Evolutionary conservation across 331 rosid genomes (phyloP).

Genomic region (Rhamnella rubrinervis): DNA sequence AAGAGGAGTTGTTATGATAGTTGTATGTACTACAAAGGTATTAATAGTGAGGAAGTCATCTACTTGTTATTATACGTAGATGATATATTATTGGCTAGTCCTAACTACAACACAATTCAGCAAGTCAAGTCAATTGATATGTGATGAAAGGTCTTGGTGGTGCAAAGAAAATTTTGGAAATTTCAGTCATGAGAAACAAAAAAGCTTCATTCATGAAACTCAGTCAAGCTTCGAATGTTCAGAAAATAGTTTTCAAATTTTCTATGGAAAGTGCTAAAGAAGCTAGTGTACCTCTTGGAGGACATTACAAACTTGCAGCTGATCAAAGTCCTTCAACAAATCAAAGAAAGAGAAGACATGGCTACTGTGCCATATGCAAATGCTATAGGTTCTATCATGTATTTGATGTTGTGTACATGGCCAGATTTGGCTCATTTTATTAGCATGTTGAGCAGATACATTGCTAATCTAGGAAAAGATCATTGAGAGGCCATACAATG

Average conservation of each 20-base stretch:
- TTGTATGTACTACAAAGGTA: background rate
- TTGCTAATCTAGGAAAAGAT: background rate
- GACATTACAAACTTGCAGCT: background rate
- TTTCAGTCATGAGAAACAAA: no score
- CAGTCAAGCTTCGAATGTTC: background rate
- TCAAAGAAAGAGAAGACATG: background rate
- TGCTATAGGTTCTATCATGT: background rate
- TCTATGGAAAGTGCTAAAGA: background rate
- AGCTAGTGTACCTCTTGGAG: background rate
- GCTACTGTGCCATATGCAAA: background rate
- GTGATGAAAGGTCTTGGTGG: background rate
- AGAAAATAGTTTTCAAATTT: no score
- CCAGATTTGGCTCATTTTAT: background rate
- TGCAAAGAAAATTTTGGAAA: background rate
- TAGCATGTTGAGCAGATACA: background rate
- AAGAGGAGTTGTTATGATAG: background rate
- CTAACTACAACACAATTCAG: no score
- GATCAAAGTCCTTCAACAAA: background rate
- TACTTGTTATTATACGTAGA: background rate
- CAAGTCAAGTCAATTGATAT: background rate
- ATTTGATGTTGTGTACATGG: background rate
- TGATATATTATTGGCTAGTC: background rate
- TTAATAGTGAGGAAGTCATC: background rate
- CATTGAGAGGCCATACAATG: background rate
- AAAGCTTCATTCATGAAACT: background rate